Conservation (phyloP, 1,284 basidiomycete genomes). For the Heterobasidion occidentale region DNA sequence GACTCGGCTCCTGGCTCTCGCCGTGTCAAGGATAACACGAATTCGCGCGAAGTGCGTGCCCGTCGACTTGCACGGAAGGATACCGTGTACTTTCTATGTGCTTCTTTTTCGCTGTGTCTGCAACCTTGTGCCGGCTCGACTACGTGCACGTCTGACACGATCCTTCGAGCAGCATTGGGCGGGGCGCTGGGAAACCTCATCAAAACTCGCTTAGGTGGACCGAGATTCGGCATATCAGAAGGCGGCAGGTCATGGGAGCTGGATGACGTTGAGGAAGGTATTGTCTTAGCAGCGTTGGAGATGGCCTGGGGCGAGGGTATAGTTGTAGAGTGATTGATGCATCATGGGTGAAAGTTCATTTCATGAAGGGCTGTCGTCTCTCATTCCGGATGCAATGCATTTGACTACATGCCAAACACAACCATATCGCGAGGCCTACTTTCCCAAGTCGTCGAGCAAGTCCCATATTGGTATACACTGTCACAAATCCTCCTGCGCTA, state of each 20-base stretch:
- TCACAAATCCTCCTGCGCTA: conserved; percentile 27
- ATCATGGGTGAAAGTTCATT: too few relatives aligned
- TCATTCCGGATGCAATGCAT: too few relatives aligned
- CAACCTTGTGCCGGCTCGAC: neutral
- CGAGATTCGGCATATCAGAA: neutral
- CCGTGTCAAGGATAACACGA: neutral
- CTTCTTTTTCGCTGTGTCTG: neutral
- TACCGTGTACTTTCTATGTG: neutral
- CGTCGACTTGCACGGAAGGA: neutral
- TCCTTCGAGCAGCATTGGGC: neutral
- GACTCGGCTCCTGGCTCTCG: neutral
- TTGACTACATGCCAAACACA: too few relatives aligned
- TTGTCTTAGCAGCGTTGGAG: neutral
- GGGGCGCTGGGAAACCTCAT: neutral
- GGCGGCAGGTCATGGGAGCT: neutral
- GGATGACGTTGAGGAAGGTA: neutral
- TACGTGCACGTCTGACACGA: neutral
- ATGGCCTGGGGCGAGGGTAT: neutral
- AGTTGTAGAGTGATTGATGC: too few relatives aligned
- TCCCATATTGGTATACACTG: too few relatives aligned
- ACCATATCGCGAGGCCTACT: too few relatives aligned
- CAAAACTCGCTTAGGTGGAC: too few relatives aligned
- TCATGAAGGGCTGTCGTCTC: too few relatives aligned
- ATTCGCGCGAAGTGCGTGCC: neutral
- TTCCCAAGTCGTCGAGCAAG: too few relatives aligned